Conservation (phyloP, 2,329 filamentous ascomycete species). For the Penicillium brevicompactum region DNA sequence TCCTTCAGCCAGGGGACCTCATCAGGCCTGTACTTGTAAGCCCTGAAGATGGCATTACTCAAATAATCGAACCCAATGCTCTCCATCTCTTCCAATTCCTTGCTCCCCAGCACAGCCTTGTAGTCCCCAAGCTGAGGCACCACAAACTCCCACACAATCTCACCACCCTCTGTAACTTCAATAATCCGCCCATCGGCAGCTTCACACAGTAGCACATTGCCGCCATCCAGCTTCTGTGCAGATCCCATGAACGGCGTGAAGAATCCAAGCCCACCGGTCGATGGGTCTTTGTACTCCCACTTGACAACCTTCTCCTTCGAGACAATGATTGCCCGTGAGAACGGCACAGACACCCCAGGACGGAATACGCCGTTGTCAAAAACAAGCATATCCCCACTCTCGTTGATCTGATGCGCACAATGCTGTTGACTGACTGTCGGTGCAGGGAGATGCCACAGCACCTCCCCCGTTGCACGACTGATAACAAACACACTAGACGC, state of each 20-base stretch:
- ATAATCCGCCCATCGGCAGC: constrained; percentile 48
- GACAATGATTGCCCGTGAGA: constrained; percentile 47
- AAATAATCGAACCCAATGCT: constrained; percentile 42
- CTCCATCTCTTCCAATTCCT: constrained; percentile 35
- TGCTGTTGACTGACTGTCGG: constrained; percentile 49
- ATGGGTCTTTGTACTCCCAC: constrained; percentile 48
- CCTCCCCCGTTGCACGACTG: constrained; percentile 40
- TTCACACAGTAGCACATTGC: constrained; percentile 49
- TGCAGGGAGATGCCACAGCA: constrained; percentile 47
- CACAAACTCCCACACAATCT: constrained; percentile 49
- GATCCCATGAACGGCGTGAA: constrained; percentile 54
- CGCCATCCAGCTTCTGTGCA: constrained; percentile 45
- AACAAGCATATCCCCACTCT: constrained; percentile 47
- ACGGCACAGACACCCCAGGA: constrained; percentile 43
- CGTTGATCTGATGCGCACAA: constrained; percentile 44
- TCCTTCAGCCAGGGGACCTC: constrained; percentile 44
- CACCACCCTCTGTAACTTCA: constrained; percentile 46
- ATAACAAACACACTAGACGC: constrained; percentile 49
- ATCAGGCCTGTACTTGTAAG: constrained; percentile 47
- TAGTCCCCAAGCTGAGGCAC: constrained; percentile 47
- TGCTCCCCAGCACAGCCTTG: constrained; percentile 23
- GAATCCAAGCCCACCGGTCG: constrained; percentile 40
- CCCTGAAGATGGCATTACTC: constrained; percentile 49
- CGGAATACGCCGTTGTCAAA: constrained; percentile 52
- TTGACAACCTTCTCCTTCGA: constrained; percentile 42